phyloP scores from a whole-genome alignment of 2,329 filamentous ascomycete genomes.

The Neofusicoccum sp. region DNA sequence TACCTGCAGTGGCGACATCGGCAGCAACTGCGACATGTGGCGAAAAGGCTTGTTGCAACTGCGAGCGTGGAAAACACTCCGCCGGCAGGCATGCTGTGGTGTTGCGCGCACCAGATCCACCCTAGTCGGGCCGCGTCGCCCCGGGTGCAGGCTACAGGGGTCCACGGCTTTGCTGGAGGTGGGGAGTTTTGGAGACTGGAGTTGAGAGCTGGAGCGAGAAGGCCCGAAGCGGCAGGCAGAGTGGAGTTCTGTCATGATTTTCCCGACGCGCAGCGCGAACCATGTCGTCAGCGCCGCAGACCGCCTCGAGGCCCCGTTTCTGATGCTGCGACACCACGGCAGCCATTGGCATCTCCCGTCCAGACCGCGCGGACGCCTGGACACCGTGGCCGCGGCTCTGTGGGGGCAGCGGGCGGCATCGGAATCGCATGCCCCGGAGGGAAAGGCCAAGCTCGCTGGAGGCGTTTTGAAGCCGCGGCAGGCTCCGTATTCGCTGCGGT shows the following conservation, averaged over 20 bases:
- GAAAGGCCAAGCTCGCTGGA: neutral
- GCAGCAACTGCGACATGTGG: neutral
- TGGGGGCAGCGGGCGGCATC: neutral
- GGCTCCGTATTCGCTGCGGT: neutral
- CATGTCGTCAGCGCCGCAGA: constrained; percentile 16
- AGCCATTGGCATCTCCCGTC: neutral
- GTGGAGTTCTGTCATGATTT: constrained; percentile 13
- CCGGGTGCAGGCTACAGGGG: constrained; percentile 4
- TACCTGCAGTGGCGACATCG: constrained; percentile 6
- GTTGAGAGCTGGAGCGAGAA: neutral
- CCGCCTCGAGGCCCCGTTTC: constrained; percentile 13
- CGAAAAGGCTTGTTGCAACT: neutral
- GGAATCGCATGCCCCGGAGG: neutral
- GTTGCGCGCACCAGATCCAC: constrained; percentile 12
- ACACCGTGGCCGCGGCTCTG: constrained; percentile 7
- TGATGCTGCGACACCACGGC: constrained; percentile 4
- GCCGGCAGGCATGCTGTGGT: neutral
- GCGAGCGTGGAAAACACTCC: neutral
- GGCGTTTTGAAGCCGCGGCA: neutral
- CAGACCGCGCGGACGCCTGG: neutral
- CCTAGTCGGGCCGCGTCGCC: constrained; percentile 10
- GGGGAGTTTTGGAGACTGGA: constrained; percentile 3
- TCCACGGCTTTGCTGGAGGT: neutral
- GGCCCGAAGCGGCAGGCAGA: constrained; percentile 1
- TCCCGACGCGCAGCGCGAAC: neutral